A percentile compares a stretch with the other conserved stretches of the same genome.
Evolutionary conservation across 129 eudicot genomes (phyloP).

Genomic region (Saussurea involucrata): DNA sequence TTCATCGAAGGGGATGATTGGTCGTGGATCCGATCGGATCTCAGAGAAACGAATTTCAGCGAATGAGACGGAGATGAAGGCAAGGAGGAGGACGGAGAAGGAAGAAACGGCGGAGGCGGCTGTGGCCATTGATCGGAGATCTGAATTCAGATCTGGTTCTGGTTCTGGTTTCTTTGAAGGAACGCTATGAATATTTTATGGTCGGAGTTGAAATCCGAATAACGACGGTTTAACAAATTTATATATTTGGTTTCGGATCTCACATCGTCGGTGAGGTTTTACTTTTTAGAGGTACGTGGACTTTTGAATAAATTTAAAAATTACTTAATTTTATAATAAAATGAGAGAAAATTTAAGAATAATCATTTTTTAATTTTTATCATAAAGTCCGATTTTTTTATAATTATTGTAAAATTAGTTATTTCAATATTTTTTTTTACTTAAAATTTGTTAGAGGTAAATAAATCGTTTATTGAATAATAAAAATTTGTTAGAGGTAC

Average conservation of each 20-base stretch:
- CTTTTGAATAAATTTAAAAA: not conserved
- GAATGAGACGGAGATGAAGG: conserved; percentile 24
- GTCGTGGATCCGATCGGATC: conserved; percentile 57
- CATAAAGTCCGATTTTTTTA: too few relatives aligned
- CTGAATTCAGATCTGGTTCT: conserved; percentile 14
- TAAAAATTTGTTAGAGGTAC: too few relatives aligned
- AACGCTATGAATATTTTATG: not conserved
- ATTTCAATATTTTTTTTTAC: too few relatives aligned
- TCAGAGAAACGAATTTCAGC: conserved; percentile 62
- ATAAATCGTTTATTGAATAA: too few relatives aligned
- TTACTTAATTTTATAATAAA: too few relatives aligned
- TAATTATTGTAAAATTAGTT: too few relatives aligned
- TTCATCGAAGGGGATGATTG: conserved; percentile 71
- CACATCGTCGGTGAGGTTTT: conserved; percentile 14
- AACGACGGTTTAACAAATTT: conserved; percentile 1
- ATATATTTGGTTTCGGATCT: conserved; percentile 9
- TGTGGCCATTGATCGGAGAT: conserved; percentile 23
- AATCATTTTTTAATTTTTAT: too few relatives aligned
- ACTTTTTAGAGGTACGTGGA: not conserved
- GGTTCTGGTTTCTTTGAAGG: not conserved
- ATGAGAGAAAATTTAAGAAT: too few relatives aligned
- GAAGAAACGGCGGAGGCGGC: not conserved
- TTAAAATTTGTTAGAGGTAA: too few relatives aligned
- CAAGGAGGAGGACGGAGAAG: conserved; percentile 3
- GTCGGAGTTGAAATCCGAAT: conserved; percentile 3